phyloP scores from a whole-genome alignment of 2,329 filamentous ascomycete species.

The Sporothrix protearum region DNA sequence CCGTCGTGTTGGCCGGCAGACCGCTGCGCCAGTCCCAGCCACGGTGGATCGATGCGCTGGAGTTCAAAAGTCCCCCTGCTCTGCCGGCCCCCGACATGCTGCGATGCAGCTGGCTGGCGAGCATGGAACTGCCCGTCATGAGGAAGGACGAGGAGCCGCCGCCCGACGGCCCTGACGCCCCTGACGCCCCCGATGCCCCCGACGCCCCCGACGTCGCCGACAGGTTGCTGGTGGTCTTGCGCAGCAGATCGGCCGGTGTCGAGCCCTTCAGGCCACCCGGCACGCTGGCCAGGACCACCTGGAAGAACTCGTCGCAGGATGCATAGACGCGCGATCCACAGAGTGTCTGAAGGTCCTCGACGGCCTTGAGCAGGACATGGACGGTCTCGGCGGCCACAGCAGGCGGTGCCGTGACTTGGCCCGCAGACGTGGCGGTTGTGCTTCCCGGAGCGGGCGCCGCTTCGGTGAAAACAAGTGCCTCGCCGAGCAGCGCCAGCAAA shows the following conservation, averaged over 20 bases:
- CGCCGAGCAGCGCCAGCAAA: conserved; percentile 75
- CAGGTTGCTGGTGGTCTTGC: conserved; percentile 45
- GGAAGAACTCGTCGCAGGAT: conserved; percentile 74
- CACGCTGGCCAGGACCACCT: conserved; percentile 68
- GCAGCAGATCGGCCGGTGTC: conserved; percentile 62
- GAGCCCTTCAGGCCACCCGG: conserved; percentile 55
- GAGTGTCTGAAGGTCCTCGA: conserved; percentile 77
- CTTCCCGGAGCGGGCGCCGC: conserved; percentile 37
- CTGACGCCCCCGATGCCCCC: no score
- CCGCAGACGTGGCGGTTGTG: neutral
- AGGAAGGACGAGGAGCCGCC: conserved; percentile 55
- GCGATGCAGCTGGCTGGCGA: conserved; percentile 60
- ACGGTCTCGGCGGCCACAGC: conserved; percentile 65
- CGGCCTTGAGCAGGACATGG: conserved; percentile 68
- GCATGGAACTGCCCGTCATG: conserved; percentile 69
- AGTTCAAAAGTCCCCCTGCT: conserved; percentile 43
- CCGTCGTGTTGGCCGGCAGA: conserved; percentile 55
- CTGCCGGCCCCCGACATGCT: conserved; percentile 53
- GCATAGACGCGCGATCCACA: conserved; percentile 64
- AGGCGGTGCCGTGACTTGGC: conserved; percentile 30
- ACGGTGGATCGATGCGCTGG: conserved; percentile 35
- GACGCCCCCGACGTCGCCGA: conserved; percentile 28
- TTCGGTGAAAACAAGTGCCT: conserved; percentile 69
- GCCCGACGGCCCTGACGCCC: no score
- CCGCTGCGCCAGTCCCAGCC: conserved; percentile 57